These are phyloP conservation scores for Aspergillus costaricaensis DNA, from an alignment of 2,329 filamentous ascomycete genomes.

Conservation along the genomic window DNA sequence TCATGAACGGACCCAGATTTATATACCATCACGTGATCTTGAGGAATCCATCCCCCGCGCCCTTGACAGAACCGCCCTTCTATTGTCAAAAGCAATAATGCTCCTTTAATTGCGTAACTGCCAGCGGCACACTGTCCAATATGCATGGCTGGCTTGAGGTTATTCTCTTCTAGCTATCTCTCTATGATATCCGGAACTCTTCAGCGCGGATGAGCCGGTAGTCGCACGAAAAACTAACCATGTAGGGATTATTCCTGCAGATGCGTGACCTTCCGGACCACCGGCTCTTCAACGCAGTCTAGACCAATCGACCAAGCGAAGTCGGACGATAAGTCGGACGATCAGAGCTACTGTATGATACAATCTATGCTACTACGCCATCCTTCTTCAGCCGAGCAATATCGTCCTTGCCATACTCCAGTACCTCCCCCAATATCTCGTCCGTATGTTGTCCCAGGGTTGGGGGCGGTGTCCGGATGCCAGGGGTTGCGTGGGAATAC, in stretches of 20 bases:
- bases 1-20: conserved; percentile 27
- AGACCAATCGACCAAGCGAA: not conserved
- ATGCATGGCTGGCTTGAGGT: not conserved
- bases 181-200: not conserved
- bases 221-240: not conserved
- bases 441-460: conserved; percentile 84
- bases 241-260: not conserved
- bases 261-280: conserved; percentile 4
- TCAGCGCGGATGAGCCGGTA: conserved; percentile 3
- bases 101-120: not conserved
- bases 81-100: not conserved
- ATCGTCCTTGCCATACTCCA: conserved; percentile 61
- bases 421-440: conserved; percentile 67
- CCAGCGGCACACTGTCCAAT: not conserved
- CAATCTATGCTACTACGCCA: conserved; percentile 63
- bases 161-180: not conserved
- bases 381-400: conserved; percentile 65
- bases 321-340: too few relatives aligned
- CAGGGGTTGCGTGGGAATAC: conserved; percentile 78
- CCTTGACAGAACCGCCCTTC: not conserved
- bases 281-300: not conserved
- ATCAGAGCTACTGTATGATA: not conserved
- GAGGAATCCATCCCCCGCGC: conserved; percentile 9
- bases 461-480: conserved; percentile 76
- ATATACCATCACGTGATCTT: conserved; percentile 34